Evolutionary conservation across 768 basidiomycete species (phyloP), one percentile per base, ranked within the genome.

Genomic region (Sutorius australiensis): DNA sequence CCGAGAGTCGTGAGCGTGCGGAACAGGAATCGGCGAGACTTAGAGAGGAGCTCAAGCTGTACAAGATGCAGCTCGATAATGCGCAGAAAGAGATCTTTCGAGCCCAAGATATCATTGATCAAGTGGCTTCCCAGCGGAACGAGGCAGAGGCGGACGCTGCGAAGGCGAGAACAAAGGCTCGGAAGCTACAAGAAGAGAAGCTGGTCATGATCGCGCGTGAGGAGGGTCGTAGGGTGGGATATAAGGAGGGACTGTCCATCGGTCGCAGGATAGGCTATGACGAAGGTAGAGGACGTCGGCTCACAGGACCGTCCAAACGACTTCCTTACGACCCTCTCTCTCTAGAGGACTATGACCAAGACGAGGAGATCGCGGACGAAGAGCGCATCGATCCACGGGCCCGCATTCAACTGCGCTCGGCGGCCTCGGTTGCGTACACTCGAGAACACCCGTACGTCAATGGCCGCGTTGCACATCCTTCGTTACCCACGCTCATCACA

Each of bases 101-200:
- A 2, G 77, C 74, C 0, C 74, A 77, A 46, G 71, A 72, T 24
- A 68, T 77, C 36, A 68, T 80, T 32, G 70, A 73, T 62, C 71
- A 73, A 45, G 66, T 76, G 28, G 73, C 76, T 42, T 62, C 67
- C 4, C 69, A 75, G 59, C 70, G 76, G 21, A 69, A 74, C 47
- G 73, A 72, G 52, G 78, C 78, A 5, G 79, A 80, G 51, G 72
- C 75, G 0, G 68, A 72, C 8, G 78, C 79, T 1, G 71, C 79
- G 2, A 65, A 66, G 21, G 77, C 77, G 4, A 69, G 78, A 43
- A 69, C 75, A n/a, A 73, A 65, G 37, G 77, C 77, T 6, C 68
- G 79, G 30, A 66, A 68, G 51, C 56, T 77, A 27, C 73, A 72
- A 51, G 75, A 78, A 53, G 72, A 73, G 58, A 73, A 73, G 36